Base-by-base conservation (phyloP, 1,284 basidiomycete species). In the Trichosporon ovoides region DNA sequence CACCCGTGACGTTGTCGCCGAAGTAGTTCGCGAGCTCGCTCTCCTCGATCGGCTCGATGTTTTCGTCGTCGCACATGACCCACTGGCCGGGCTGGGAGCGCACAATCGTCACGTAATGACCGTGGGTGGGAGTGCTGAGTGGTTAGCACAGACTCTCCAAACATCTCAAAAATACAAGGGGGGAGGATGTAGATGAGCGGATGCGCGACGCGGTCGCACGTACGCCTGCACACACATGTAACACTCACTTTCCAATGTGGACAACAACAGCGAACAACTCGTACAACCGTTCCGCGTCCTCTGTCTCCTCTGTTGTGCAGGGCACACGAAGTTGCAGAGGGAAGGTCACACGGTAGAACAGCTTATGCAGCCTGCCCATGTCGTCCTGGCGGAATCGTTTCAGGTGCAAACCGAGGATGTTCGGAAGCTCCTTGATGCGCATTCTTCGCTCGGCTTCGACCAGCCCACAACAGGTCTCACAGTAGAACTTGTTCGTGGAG, bases 371-470 rank as follows among this genome's bases (percentile, higher is more conserved):
- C 65, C 85, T 86, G 62, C 87, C 85, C 5, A 88, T 79, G 61
- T 90, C 85, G 75, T 96, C 93, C 74, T 96, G 92, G 77, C 95
- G 97, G 85, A 98, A 98, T 33, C 96, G 86, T 78, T 98, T 98
- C 55, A 98, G 81, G 76, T 98, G 95, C 38, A 98, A 81, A 13
- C 94, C 92, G 24, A 98, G 85, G 38, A 98, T 83, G 73, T 97
- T 93, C 6, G 95, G 93, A 5, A 97, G 81, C 67, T 87, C 88
- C 80, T 97, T 96, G 76, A 98, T 93, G 78, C 97, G 97, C 92
- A 98, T 98, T 65, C 92, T 83, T 80, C 96, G 95, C 80, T 98
- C 95, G 0, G 96, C 95, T 77, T 98, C 96, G 75, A 98, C 94
- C 22, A 98, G 78, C 53, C 93, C 91, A 68, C 93, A 94, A 77